These are phyloP conservation scores for Nannochloris sp. DNA, from an alignment of 139 green algal genomes.

Conservation along the genomic window DNA sequence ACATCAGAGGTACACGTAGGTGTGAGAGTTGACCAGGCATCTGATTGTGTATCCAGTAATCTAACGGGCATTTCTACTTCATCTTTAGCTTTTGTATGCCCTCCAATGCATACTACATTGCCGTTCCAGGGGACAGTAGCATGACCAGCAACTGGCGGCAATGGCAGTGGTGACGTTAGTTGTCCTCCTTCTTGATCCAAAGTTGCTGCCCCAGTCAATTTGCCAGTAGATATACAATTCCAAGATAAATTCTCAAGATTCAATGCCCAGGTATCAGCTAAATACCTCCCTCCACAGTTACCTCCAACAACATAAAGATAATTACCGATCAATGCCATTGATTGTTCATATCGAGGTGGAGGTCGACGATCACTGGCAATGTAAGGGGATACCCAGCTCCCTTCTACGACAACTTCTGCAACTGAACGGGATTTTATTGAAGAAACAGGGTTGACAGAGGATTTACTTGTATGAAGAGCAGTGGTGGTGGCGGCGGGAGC, in stretches of 20 bases:
- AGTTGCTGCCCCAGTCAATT: not conserved
- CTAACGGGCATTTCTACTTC: conserved; percentile 44
- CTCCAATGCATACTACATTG: conserved; percentile 69
- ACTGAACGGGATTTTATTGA: conserved; percentile 16
- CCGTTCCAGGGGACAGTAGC: conserved; percentile 37
- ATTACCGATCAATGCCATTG: conserved; percentile 48
- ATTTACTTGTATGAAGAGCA: not conserved
- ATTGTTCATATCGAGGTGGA: conserved; percentile 77
- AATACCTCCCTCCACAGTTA: conserved; percentile 83
- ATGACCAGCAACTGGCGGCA: conserved; percentile 56
- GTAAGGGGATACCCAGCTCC: conserved; percentile 33
- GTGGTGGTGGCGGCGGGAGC: not conserved
- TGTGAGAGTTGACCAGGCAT: conserved; percentile 36
- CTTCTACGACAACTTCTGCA: conserved; percentile 36
- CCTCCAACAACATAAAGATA: conserved; percentile 76
- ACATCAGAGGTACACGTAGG: not conserved
- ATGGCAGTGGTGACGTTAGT: conserved; percentile 2
- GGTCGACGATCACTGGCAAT: conserved; percentile 21
- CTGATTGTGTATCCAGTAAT: conserved; percentile 48
- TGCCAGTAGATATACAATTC: conserved; percentile 18
- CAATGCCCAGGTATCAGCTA: conserved; percentile 78
- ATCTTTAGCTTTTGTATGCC: conserved; percentile 67
- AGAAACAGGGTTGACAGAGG: not conserved
- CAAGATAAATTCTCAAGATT: conserved; percentile 68
- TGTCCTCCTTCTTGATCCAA: not conserved